Base-by-base conservation (phyloP, 805 yeast species). In the Metschnikowia anglica region DNA sequence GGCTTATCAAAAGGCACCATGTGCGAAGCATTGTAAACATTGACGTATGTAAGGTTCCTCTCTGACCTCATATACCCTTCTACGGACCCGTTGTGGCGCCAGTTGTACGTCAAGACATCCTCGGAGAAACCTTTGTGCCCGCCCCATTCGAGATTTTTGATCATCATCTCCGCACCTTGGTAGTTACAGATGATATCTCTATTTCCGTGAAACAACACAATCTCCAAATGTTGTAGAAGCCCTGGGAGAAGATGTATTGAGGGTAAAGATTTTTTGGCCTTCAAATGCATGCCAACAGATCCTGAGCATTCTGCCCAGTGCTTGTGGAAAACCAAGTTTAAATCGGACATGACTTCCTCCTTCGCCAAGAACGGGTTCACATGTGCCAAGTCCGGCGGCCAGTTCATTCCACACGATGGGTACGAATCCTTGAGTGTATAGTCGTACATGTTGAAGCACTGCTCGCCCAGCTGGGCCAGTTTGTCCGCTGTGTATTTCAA, bases 1-100 rank as follows among this genome's bases (percentile, higher is more conserved):
- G 93, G 85, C 39, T 78, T 66, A 60, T 90, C 97, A 51, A 77
- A 83, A 1, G 98, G 96, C 19, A 89, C 93, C 98, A 93, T 91
- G 59, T 93, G 98, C 3, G 96, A 84, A 0, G 96, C 80, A 53
- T 87, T 79, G 59, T 65, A 77, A 2, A 91, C 79, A 44, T 80
- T 79, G 24, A 86, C 80, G 59, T 84, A 85, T 0, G 96, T 84
- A 55, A 91, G 68, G 56, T 88, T 87, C 49, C 87, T 73, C 36
- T 81, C 90, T 15, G 62, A 38, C 45, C 62, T 61, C 28, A 77
- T 52, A 27, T 61, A 53, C 47, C 79, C 75, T 8, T 67, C 74
- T 8, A 44, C 45, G 6, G 53, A 46, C 11, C 65, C 61, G 46
- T 73, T 65, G 56, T 74, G 74, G 15, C 58, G 48, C 84, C 84